These are phyloP conservation scores for Penicillium arizonense DNA, from an alignment of 495 filamentous ascomycete genomes.

Conservation along the genomic window DNA sequence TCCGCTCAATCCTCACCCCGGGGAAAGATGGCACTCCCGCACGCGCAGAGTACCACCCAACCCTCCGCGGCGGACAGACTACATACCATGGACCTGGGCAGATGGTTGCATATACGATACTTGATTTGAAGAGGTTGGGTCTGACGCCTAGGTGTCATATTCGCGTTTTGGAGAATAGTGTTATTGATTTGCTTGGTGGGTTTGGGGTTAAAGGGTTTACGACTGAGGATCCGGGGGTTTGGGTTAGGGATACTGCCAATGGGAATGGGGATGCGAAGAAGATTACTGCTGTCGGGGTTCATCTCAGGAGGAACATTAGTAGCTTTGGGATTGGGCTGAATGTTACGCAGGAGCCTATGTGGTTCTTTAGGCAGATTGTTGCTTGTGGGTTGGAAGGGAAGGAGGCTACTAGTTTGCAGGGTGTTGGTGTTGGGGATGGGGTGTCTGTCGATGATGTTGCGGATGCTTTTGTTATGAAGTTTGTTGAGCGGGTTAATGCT, in stretches of 20 bases:
- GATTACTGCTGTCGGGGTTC: conserved; percentile 86
- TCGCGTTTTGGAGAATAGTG: conserved; percentile 68
- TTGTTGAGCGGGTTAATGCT: conserved; percentile 38
- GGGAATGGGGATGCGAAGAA: conserved; percentile 50
- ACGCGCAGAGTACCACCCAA: conserved; percentile 61
- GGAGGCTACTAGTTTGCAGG: conserved; percentile 67
- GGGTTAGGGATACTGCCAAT: conserved; percentile 45
- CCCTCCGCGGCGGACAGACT: conserved; percentile 82
- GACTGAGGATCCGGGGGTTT: conserved; percentile 83
- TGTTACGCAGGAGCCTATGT: conserved; percentile 62
- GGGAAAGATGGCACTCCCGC: conserved; percentile 30
- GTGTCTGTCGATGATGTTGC: conserved; percentile 33
- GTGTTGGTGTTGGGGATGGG: conserved; percentile 27
- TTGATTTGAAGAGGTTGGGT: conserved; percentile 64
- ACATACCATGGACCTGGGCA: conserved; percentile 97
- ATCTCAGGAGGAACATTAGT: conserved; percentile 79
- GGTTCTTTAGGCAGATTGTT: conserved; percentile 73
- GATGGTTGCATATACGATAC: conserved; percentile 82
- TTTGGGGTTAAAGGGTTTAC: conserved; percentile 57
- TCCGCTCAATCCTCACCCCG: conserved; percentile 30
- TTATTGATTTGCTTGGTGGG: conserved; percentile 59
- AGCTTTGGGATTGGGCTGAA: conserved; percentile 87
- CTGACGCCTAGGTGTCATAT: conserved; percentile 66
- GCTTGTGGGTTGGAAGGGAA: conserved; percentile 83
- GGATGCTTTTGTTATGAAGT: conserved; percentile 36